phyloP scores from a whole-genome alignment of 176 grass and related monocot genomes.

The Tuctoria greenei region DNA sequence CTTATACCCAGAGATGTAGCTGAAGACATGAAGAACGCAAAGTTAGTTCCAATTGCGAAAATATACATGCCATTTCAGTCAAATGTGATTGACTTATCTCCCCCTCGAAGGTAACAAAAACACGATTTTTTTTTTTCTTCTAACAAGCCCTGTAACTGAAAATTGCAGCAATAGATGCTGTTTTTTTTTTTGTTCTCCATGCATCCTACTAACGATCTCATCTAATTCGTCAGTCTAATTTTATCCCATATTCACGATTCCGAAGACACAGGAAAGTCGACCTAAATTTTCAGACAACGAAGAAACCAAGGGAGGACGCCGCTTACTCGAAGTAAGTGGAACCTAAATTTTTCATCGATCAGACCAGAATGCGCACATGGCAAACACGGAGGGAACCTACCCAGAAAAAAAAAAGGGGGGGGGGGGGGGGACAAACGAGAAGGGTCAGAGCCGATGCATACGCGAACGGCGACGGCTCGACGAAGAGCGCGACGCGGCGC shows the following conservation, averaged over 20 bases:
- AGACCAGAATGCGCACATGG: neutral
- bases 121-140: neutral
- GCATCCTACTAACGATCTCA: neutral
- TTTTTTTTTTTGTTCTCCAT: neutral
- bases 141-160: neutral
- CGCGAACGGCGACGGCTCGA: slow-evolving; percentile 74
- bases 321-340: neutral
- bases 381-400: neutral
- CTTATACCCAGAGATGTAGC: slow-evolving; percentile 72
- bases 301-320: neutral
- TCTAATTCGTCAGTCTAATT: neutral
- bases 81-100: neutral
- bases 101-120: neutral
- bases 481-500: slow-evolving; percentile 67
- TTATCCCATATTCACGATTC: neutral
- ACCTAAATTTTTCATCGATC: neutral
- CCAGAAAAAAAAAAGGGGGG: neutral
- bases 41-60: slow-evolving; percentile 5
- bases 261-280: slow-evolving; percentile 20
- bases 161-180: neutral
- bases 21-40: slow-evolving; percentile 22
- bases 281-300: slow-evolving; percentile 4
- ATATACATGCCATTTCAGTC: neutral
- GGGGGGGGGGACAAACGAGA: too few relatives aligned
- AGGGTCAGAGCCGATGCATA: neutral